Evolutionary conservation across 2,329 filamentous ascomycete genomes (phyloP), one percentile per base, ranked within the genome.

Genomic region (Aspergillus ruber): DNA sequence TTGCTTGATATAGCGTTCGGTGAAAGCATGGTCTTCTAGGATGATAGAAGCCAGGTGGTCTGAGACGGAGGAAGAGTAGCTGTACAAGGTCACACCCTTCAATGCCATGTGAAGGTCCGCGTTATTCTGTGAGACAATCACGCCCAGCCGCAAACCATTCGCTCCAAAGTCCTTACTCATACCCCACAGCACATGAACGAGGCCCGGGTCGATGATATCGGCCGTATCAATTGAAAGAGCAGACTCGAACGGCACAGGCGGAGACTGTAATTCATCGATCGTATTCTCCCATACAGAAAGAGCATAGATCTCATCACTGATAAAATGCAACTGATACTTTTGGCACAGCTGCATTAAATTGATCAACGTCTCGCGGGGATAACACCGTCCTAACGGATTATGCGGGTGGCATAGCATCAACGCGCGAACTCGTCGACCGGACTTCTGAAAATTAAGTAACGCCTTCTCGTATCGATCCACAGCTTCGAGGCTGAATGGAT

Each of bases 261-360:
- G 54, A 1, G 40, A 9, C 0, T 48, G 46, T n/a, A 36, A 17
- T n/a, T 36, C n/a, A 38, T 61, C 71, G 47, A 52, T 63, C 32
- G 25, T 63, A 50, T 73, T 78, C 6, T 68, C 50, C 58, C 72
- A 82, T 1, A 74, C 63, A 0, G 78, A 80, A 4, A 79, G 57
- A 2, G 77, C 80, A 55, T 82, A 82, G 35, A 83, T 75, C 56
- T 83, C 80, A 56, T 83, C 79, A 53, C 72, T 74, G 59, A 82
- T 71, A 33, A 82, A 63, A 53, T 82, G 78, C 4, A 82, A 61
- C 2, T 66, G 51, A 52, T 81, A 63, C 46, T 70, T 68, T 45
- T 76, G 64, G 53, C 78, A 81, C 27, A 81, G 55, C 2, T 58
- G 55, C 68, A 81, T 71, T 18, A 78, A 60, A 6, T 61, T 63